Conservation (phyloP, 2,329 filamentous ascomycete species). For the Aspergillus sp. region DNA sequence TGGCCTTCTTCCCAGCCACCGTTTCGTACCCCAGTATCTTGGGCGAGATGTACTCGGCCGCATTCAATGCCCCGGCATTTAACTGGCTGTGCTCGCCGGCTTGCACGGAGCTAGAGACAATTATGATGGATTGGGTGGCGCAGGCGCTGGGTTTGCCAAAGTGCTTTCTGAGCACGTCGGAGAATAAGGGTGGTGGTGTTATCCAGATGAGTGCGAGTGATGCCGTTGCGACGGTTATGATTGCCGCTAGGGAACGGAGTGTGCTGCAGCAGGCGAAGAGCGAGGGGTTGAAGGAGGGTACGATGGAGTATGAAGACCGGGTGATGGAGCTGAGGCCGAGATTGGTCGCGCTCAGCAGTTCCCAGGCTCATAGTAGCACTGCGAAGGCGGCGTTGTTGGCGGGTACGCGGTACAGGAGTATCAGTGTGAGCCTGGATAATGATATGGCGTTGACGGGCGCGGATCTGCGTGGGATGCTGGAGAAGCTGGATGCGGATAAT, state of each 20-base stretch:
- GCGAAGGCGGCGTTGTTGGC: constrained; percentile 85
- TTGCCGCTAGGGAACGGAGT: constrained; percentile 81
- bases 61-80: constrained; percentile 87
- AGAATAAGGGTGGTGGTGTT: constrained; percentile 74
- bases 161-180: constrained; percentile 70
- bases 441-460: constrained; percentile 70
- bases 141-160: constrained; percentile 71
- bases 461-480: constrained; percentile 61
- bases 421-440: constrained; percentile 62
- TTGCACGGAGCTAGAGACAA: constrained; percentile 88
- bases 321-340: constrained; percentile 65
- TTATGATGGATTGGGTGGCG: constrained; percentile 89
- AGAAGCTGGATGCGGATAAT: constrained; percentile 65
- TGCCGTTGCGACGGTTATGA: constrained; percentile 80
- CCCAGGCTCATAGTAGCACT: constrained; percentile 77
- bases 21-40: constrained; percentile 81
- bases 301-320: constrained; percentile 66
- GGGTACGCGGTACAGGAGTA: constrained; percentile 74
- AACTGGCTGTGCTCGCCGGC: constrained; percentile 96
- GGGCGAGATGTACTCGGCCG: constrained; percentile 86
- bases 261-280: constrained; percentile 60
- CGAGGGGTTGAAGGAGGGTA: constrained; percentile 45
- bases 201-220: constrained; percentile 91
- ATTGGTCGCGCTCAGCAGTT: constrained; percentile 78
- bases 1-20: constrained; percentile 89